A percentile compares a stretch with the other conserved stretches of the same genome.
These are phyloP conservation scores for Eucalyptus curtisii DNA, from an alignment of 345 rosid species.

Conservation along the genomic window DNA sequence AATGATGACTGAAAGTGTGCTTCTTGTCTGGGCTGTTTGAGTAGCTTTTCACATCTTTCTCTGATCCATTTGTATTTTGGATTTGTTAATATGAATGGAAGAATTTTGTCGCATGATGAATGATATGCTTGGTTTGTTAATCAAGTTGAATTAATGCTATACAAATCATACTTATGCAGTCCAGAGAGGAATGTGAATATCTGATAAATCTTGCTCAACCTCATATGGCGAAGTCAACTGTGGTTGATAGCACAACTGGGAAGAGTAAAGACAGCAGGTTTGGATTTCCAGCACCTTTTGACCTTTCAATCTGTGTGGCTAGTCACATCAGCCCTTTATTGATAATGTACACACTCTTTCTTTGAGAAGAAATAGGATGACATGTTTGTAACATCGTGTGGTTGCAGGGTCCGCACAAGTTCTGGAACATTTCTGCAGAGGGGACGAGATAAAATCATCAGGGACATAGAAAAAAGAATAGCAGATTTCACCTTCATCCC, in stretches of 20 bases:
- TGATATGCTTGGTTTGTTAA: background rate
- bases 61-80: background rate
- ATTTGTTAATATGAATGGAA: background rate
- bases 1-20: background rate
- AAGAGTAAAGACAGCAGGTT: conserved; percentile 89
- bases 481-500: conserved; percentile 85
- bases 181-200: conserved; percentile 81
- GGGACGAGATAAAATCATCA: conserved; percentile 56
- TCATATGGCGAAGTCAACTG: conserved; percentile 75
- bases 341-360: background rate
- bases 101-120: background rate
- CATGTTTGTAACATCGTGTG: background rate
- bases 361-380: background rate
- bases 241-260: conserved; percentile 80
- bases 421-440: conserved; percentile 82
- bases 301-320: background rate
- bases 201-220: conserved; percentile 81
- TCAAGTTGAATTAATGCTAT: background rate
- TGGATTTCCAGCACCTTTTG: background rate
- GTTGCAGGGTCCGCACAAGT: conserved; percentile 80
- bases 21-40: background rate
- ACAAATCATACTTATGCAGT: conserved; percentile 20
- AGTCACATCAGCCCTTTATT: background rate
- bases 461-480: conserved; percentile 68
- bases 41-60: background rate